These are phyloP conservation scores for Phytophthora sansomeana DNA, from an alignment of 352 stramenopile genomes.

Conservation along the genomic window DNA sequence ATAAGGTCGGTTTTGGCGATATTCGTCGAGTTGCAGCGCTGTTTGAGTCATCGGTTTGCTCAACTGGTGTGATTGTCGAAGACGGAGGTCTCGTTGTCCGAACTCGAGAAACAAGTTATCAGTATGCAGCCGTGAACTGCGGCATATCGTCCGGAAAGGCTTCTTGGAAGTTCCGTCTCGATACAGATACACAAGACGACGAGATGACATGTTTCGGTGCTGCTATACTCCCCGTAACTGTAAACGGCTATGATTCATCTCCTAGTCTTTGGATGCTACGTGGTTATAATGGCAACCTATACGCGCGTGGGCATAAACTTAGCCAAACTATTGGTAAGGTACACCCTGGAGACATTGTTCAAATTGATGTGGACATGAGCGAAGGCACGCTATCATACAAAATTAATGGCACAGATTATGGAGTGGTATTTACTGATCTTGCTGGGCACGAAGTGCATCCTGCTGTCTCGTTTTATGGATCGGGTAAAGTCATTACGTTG, in stretches of 20 bases:
- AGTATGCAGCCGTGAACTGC: conserved; percentile 87
- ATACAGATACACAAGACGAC: conserved; percentile 91
- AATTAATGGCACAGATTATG: conserved; percentile 92
- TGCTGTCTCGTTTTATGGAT: conserved; percentile 91
- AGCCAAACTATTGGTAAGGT: conserved; percentile 88
- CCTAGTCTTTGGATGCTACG: conserved; percentile 93
- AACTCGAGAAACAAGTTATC: conserved; percentile 89
- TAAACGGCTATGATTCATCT: conserved; percentile 92
- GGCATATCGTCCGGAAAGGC: conserved; percentile 79
- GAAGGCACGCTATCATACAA: conserved; percentile 89
- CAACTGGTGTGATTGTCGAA: conserved; percentile 79
- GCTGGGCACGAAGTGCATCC: conserved; percentile 85
- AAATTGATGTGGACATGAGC: conserved; percentile 90
- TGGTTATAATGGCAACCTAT: conserved; percentile 93
- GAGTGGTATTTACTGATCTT: conserved; percentile 87
- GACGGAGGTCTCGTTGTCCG: conserved; percentile 77
- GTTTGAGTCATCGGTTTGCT: conserved; percentile 87
- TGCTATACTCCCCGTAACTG: conserved; percentile 87
- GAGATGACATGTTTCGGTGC: conserved; percentile 94
- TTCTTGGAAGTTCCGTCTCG: conserved; percentile 89
- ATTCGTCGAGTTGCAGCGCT: conserved; percentile 72
- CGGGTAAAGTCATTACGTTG: conserved; percentile 87
- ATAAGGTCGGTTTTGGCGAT: conserved; percentile 61
- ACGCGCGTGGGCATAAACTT: conserved; percentile 89
- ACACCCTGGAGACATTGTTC: conserved; percentile 87